Evolutionary conservation across 495 filamentous ascomycete genomes (phyloP).

Genomic region (Daldinia bambusicola): DNA sequence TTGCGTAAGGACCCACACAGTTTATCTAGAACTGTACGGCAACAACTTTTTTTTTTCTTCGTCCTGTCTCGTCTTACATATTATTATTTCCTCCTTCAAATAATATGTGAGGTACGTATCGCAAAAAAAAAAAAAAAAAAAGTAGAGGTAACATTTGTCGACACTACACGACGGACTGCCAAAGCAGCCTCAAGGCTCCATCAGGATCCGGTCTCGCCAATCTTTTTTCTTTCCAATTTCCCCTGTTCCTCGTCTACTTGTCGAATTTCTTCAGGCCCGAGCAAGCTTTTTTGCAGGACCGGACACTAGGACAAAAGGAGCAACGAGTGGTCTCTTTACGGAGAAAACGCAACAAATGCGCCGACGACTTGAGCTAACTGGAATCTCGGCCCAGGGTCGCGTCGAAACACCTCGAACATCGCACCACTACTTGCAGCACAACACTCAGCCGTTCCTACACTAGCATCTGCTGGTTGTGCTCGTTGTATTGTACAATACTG

Average conservation of each 20-base stretch:
- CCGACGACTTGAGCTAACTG: constrained; percentile 49
- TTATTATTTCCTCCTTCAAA: background rate
- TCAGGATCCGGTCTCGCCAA: constrained; percentile 44
- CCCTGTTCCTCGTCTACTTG: constrained; percentile 23
- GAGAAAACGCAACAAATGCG: constrained; percentile 52
- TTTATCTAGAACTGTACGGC: background rate
- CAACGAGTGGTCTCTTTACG: constrained; percentile 43
- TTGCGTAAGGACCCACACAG: background rate
- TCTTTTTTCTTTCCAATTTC: constrained; percentile 22
- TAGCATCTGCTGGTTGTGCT: constrained; percentile 22
- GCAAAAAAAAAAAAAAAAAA: too few relatives aligned
- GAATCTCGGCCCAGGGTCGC: constrained; percentile 54
- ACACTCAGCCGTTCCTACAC: constrained; percentile 39
- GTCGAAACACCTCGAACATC: constrained; percentile 54
- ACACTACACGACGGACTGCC: constrained; percentile 43
- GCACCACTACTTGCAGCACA: constrained; percentile 44
- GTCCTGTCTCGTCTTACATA: background rate
- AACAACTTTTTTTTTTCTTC: background rate
- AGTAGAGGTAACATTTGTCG: background rate
- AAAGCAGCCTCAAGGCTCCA: constrained; percentile 52
- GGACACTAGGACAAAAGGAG: constrained; percentile 49
- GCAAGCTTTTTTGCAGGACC: constrained; percentile 31
- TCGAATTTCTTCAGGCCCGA: constrained; percentile 41
- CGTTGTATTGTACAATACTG: too few relatives aligned
- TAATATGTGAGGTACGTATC: background rate